Evolutionary conservation across 441 rosid species (phyloP), one percentile per base, ranked within the genome.

Genomic region (Arabidopsis hybrid): DNA sequence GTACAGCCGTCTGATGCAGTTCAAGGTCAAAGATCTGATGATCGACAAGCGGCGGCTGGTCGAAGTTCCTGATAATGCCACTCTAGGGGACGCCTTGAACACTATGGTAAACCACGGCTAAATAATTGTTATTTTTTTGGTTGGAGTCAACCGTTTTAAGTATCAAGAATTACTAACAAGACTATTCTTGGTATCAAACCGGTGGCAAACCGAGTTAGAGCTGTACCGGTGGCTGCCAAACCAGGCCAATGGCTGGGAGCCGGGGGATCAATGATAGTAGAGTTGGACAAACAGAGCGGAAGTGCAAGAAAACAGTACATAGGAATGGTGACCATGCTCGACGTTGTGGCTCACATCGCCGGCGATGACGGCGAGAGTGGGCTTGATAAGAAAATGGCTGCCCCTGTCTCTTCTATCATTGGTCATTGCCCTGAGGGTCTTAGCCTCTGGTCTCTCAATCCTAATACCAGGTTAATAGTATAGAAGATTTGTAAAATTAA

Each of bases 171-270:
- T 40, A 34, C 21, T 63, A 72, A 72, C 36, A 53, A 26, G 31
- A 34, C 6, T 10, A 1, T 34, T 52, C 2, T 72, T 53, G 1
- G 47, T 43, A 43, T 42, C 17, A 12, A 72, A 72, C 78, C 82
- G 74, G 85, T 86, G 47, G 88, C 90, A 32, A 88, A 89, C 87
- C 71, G 31, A 39, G 92, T 91, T 45, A 79, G 62, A 70, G 92
- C 95, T 3, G 75, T 85, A 39, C 91, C 93, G 1, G 90, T 92
- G 78, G 91, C 92, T 6, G 95, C 96, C 2, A 90, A 88, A 1
- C 93, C 95, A 0, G 95, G 90, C 4, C 89, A 87, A 1, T 90
- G 97, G 96, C 87, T 92, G 0, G 95, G 95, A 1, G 92, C 90
- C 0, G 95, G 96, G 9, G 93, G 98, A 16, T 90, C 98, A 9